Evolutionary conservation across 805 yeast species (phyloP), one percentile per base, ranked within the genome.

Genomic region (Saccharomycopsis schoenii): DNA sequence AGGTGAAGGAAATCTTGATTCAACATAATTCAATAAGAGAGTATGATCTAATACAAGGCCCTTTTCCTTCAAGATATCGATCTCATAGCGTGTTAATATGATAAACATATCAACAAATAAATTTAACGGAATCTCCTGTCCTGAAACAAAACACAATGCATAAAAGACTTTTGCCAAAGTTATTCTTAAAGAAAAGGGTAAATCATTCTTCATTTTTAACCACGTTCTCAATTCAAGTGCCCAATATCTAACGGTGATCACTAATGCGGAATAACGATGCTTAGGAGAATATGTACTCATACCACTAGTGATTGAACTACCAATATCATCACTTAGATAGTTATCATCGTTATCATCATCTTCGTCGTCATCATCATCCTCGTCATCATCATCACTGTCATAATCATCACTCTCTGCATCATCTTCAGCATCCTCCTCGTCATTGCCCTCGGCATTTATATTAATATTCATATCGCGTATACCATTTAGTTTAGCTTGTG

Each of bases 141-240:
- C 91, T 50, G 89, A 80, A 1, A 86, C 82, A 34, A 91, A 73
- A 43, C 89, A 78, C 29, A 94, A 76, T 17, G 87, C 82, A 68
- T 83, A 91, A 69, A 83, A 92, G 1, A 89, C 88, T 60, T 77
- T 76, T 0, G 89, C 83, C 51, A 93, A 76, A 0, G 81, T 74
- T 24, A 83, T 77, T 59, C 91, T 79, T 56, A 85, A 72, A 1
- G 76, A 66, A 12, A 89, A 67, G 0, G 99, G 97, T 74, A 93
- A 78, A 58, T 86, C 87, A 67, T 87, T 83, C 67, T 89, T 88
- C 83, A 87, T 85, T 66, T 81, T 81, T 59, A 90, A 71, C 81
- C 97, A 86, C 50, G 86, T 85, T 58, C 83, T 80, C 64, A 93
- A 77, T 70, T 91, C 97, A 59, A 86, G 84, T 0, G 97, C 86